phyloP scores from a whole-genome alignment of 768 basidiomycete species.

The Suillus ampliporus region DNA sequence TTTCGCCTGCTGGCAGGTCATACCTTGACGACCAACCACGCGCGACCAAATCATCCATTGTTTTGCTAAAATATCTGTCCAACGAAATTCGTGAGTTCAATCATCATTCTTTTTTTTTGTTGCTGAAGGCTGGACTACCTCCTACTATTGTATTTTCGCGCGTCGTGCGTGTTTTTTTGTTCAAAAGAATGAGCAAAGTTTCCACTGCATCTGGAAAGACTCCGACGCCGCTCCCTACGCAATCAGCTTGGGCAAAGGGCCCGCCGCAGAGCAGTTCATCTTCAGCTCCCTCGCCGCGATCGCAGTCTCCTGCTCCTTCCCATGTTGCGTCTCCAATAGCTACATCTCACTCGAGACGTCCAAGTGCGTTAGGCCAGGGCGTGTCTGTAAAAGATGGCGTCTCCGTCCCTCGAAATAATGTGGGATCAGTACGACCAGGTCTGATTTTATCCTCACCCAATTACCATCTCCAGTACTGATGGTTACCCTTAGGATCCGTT shows the following conservation, averaged over 20 bases:
- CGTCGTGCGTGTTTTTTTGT: neutral
- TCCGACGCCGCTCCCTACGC: constrained; percentile 72
- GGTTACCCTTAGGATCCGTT: constrained; percentile 57
- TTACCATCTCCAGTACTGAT: constrained; percentile 9
- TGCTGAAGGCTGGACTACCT: neutral
- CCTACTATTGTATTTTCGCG: neutral
- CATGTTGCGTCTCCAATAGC: constrained; percentile 50
- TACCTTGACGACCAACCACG: constrained; percentile 83
- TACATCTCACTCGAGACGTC: constrained; percentile 75
- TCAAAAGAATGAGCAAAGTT: constrained; percentile 90
- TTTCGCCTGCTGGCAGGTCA: constrained; percentile 92
- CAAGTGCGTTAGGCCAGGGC: constrained; percentile 74
- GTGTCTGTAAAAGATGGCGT: constrained; percentile 82
- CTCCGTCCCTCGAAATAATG: constrained; percentile 66
- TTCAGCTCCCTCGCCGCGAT: constrained; percentile 65
- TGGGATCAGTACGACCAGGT: constrained; percentile 74
- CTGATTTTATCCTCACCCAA: constrained; percentile 27
- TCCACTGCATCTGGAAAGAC: constrained; percentile 77
- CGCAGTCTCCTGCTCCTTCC: constrained; percentile 76
- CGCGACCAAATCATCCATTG: constrained; percentile 59
- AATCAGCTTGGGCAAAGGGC: constrained; percentile 92
- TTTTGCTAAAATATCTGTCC: constrained; percentile 50
- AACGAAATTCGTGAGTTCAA: constrained; percentile 48
- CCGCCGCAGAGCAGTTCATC: constrained; percentile 67
- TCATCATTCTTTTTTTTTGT: constrained; percentile 23